These are phyloP conservation scores for Hygrophorus russula DNA, from an alignment of 768 basidiomycete species.

Conservation along the genomic window DNA sequence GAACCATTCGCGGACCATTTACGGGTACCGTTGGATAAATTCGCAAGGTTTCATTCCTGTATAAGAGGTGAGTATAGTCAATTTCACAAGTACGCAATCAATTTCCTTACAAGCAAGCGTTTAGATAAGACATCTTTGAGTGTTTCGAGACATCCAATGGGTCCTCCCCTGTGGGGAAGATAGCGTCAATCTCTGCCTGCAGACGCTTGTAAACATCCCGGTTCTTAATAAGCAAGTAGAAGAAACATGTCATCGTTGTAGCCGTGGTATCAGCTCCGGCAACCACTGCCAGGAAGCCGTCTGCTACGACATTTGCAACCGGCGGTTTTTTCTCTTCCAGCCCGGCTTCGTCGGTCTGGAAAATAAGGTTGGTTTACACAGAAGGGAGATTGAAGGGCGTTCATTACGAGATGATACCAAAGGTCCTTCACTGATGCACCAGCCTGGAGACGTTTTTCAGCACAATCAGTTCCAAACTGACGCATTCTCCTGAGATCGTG, in stretches of 20 bases:
- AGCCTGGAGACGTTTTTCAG: conserved; percentile 10
- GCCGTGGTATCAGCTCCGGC: conserved; percentile 42
- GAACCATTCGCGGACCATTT: conserved; percentile 18
- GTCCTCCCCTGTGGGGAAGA: conserved; percentile 16
- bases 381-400: background rate
- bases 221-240: conserved; percentile 29
- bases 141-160: conserved; percentile 14
- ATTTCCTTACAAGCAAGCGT: conserved; percentile 18
- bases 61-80: background rate
- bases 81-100: conserved; percentile 1
- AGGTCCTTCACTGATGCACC: conserved; percentile 17
- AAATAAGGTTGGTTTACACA: background rate
- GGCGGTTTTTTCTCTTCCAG: conserved; percentile 13
- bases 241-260: conserved; percentile 22
- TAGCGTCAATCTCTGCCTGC: conserved; percentile 28
- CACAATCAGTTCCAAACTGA: conserved; percentile 14
- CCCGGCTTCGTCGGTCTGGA: conserved; percentile 15
- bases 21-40: conserved; percentile 28
- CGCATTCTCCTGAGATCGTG: conserved; percentile 12
- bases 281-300: conserved; percentile 23
- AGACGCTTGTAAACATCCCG: conserved; percentile 24
- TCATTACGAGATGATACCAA: conserved; percentile 33
- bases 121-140: conserved; percentile 15
- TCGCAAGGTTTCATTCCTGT: conserved; percentile 37
- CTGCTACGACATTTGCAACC: conserved; percentile 15